Base-by-base conservation (phyloP, 352 stramenopile genomes). In the Phytopythium kandeliae region DNA sequence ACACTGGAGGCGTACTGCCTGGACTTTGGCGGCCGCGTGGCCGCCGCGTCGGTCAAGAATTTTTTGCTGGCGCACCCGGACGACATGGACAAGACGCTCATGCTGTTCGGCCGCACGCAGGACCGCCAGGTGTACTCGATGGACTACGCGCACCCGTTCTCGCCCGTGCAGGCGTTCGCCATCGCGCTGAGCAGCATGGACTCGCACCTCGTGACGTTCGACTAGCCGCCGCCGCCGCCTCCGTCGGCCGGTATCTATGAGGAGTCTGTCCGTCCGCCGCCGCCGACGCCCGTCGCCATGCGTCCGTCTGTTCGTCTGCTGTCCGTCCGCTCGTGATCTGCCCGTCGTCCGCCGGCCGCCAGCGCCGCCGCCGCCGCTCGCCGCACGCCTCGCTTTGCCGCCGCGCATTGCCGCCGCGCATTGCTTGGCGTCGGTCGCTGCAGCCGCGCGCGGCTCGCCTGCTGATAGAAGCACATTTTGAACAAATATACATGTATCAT, bases 171-270 rank as follows among this genome's bases (percentile, higher is more conserved):
- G 58, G 85, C 85, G 21, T 94, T 95, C 49, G 83, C 81, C 13
- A 92, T 96, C 55, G 78, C 79, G 33, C 74, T 96, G 8, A 96
- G 83, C 64, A 86, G 70, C 67, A 92, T 92, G 82, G 82, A 92
- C 63, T 92, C 82, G 47, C 78, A 92, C 62, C 71, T 92, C 30
- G 82, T 90, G 44, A 92, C 82, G 8, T 92, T 92, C 42, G 82
- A 92, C 70, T 92, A 83, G 63, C 63, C n/a, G n/a, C n/a, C n/a
- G n/a, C n/a, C n/a, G n/a, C n/a, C n/a, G n/a, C n/a, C n/a, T n/a
- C n/a, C n/a, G n/a, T n/a, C 13, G 5, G 24, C 0, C 45, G 30
- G 45, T 51, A 51, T 51, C 41, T 51, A 51, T 51, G 45, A 51
- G 45, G 45, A 33, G 37, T 43, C 19, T n/a, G n/a, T 42, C n/a